These are phyloP conservation scores for Apophysomyces sp. DNA, from an alignment of 371 early-diverging fungal species.

Conservation along the genomic window DNA sequence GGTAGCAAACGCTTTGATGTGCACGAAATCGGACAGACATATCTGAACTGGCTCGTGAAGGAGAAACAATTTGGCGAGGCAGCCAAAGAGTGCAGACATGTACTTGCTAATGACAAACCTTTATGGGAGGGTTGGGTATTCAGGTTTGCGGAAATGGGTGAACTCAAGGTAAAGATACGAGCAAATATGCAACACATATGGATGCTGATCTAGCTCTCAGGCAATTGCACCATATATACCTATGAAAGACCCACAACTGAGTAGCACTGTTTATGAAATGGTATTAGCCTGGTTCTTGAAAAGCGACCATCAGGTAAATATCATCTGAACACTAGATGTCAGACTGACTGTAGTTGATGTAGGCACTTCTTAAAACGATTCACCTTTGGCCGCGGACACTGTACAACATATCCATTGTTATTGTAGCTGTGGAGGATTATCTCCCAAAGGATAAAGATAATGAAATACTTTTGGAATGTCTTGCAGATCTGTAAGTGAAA, in stretches of 20 bases:
- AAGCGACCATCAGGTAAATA: constrained; percentile 60
- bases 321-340: not conserved
- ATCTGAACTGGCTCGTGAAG: constrained; percentile 72
- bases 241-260: constrained; percentile 70
- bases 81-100: constrained; percentile 66
- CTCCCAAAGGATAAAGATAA: constrained; percentile 55
- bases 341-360: not conserved
- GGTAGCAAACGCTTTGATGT: constrained; percentile 60
- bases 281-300: constrained; percentile 71
- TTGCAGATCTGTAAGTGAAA: constrained; percentile 75
- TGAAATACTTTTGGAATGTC: constrained; percentile 62
- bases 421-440: constrained; percentile 74
- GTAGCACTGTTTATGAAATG: constrained; percentile 85
- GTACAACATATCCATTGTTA: constrained; percentile 73
- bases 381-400: constrained; percentile 76
- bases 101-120: constrained; percentile 66
- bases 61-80: constrained; percentile 72
- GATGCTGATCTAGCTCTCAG: constrained; percentile 19
- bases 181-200: not conserved
- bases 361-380: constrained; percentile 62
- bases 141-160: constrained; percentile 72
- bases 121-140: constrained; percentile 94
- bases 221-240: constrained; percentile 81
- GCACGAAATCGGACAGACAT: constrained; percentile 80
- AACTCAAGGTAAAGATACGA: constrained; percentile 54